Evolutionary conservation across 768 basidiomycete genomes (phyloP), one percentile per base, ranked within the genome.

Genomic region (Lactarius deliciosus): DNA sequence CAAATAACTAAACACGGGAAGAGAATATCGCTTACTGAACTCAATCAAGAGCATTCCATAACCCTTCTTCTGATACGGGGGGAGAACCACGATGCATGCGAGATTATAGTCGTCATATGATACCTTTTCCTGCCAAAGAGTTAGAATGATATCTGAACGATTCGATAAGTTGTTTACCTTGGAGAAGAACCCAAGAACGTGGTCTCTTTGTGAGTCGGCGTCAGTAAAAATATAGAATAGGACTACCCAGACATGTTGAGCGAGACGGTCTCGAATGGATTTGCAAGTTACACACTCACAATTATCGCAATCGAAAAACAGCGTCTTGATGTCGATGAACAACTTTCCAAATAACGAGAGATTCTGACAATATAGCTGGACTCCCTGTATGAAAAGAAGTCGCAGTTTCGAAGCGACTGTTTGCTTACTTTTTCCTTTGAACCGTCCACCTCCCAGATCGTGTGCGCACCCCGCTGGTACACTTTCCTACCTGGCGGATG

Each of bases 41-140:
- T 99, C 96, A 69, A 98, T 98, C 83, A 99, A 83, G 30, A 98
- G 87, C 83, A 92, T 94, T 2, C 96, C 97, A 72, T 90, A 97
- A 7, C 94, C 92, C 71, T 88, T 85, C 65, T 87, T 83, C 73
- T 98, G 96, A 73, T 89, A 94, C 20, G 95, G 97, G 2, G 97
- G 97, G 50, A 99, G 85, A 8, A 91, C 92, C 71, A 98, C 88
- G 72, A 99, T 99, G 76, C 94, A 96, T 3, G 96, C 96, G 10
- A 99, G 84, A 74, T 99, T 99, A 78, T 96, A 97, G 72, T 96
- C 92, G 71, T 99, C 97, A 69, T 94, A 96, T 1, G 96, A 96
- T 38, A 90, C 75, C 75, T 98, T 98, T 78, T 99, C 97, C 92
- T 90, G 74, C 8, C 7, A 34, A 54, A 28, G 18, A 32, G 61